These are phyloP conservation scores for Catharanthus roseus DNA, from an alignment of 257 asterid species.

Conservation along the genomic window DNA sequence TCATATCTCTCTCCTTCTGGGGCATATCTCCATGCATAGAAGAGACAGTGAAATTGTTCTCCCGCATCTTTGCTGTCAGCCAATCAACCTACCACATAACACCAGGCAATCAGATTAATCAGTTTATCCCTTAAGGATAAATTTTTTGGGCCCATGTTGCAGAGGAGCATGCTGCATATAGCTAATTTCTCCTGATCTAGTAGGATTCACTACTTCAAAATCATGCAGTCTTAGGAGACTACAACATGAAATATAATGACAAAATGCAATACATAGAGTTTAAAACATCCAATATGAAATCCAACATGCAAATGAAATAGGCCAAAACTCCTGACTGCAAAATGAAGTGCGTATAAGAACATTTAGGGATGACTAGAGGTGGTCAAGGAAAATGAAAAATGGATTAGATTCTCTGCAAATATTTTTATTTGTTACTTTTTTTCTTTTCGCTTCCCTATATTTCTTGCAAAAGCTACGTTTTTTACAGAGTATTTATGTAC, in stretches of 20 bases:
- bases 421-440: no score
- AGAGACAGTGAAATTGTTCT: constrained; percentile 83
- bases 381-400: not conserved
- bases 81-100: constrained; percentile 68
- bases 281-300: not conserved
- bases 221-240: not conserved
- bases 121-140: not conserved
- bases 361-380: not conserved
- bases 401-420: not conserved
- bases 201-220: no score
- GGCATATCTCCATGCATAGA: constrained; percentile 99
- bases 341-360: no score
- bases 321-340: not conserved
- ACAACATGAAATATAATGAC: not conserved
- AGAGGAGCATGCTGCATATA: not conserved
- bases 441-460: not conserved
- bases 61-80: constrained; percentile 87
- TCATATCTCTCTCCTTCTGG: constrained; percentile 90
- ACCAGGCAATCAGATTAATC: not conserved
- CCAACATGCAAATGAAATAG: not conserved
- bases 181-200: no score
- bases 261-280: not conserved
- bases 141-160: not conserved
- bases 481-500: not conserved
- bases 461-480: not conserved